phyloP scores from a whole-genome alignment of 2,329 filamentous ascomycete species.

The Colletotrichum sp. region DNA sequence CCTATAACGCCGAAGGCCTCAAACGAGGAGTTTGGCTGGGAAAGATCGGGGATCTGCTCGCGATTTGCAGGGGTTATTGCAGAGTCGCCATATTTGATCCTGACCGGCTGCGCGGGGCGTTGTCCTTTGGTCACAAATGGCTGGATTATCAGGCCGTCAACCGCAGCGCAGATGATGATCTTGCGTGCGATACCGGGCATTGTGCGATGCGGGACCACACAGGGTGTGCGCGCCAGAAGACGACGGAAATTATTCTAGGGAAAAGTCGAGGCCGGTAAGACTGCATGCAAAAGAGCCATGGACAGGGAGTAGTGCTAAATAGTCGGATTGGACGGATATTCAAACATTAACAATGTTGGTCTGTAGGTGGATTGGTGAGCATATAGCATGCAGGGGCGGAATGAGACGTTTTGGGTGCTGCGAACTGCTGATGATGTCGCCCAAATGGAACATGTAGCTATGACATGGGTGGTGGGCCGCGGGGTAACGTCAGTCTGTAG shows the following conservation, averaged over 20 bases:
- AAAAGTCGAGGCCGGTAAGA: background rate
- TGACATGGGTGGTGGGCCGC: constrained; percentile 22
- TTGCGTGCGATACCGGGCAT: constrained; percentile 85
- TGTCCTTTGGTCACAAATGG: constrained; percentile 68
- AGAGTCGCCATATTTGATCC: constrained; percentile 73
- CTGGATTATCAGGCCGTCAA: constrained; percentile 84
- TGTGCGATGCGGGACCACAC: background rate
- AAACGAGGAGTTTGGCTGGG: constrained; percentile 54
- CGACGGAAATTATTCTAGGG: background rate
- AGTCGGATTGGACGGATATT: background rate
- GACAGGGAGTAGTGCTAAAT: background rate
- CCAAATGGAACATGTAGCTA: constrained; percentile 12
- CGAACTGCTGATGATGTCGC: constrained; percentile 19
- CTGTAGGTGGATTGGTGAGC: background rate
- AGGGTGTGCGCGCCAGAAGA: background rate
- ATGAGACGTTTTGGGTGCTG: constrained; percentile 1
- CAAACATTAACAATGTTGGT: constrained; percentile 1
- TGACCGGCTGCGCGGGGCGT: constrained; percentile 61
- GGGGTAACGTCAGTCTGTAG: constrained; percentile 19
- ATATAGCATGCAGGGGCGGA: background rate
- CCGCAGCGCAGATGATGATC: constrained; percentile 78
- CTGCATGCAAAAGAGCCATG: background rate
- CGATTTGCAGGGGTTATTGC: constrained; percentile 47
- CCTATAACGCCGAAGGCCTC: constrained; percentile 67
- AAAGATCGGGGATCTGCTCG: constrained; percentile 49